Evolutionary conservation across 1,139 yeast genomes (phyloP).

Genomic region (Yamadazyma diospyri): DNA sequence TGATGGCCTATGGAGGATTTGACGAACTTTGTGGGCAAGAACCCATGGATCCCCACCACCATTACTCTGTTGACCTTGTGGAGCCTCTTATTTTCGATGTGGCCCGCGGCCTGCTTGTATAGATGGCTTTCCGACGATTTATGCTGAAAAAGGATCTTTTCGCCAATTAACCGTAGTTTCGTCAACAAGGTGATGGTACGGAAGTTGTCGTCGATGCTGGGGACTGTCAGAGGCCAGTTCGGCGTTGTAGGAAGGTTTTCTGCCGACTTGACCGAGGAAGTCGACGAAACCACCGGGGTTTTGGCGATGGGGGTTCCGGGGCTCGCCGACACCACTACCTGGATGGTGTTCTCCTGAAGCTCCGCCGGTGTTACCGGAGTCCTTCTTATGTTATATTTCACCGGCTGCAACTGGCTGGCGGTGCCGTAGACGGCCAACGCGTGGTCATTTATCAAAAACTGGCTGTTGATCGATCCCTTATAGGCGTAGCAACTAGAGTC

Average conservation of each 20-base stretch:
- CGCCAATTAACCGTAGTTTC: constrained; percentile 33
- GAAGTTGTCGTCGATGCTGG: constrained; percentile 28
- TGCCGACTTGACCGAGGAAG: constrained; percentile 10
- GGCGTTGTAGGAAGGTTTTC: not conserved
- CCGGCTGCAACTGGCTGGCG: constrained; percentile 37
- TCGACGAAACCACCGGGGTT: constrained; percentile 4
- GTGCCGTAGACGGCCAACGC: constrained; percentile 43
- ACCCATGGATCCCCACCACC: constrained; percentile 75
- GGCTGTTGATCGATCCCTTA: constrained; percentile 20
- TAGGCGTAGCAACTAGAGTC: constrained; percentile 37
- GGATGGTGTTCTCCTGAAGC: constrained; percentile 25
- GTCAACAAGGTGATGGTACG: constrained; percentile 40
- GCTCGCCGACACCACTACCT: constrained; percentile 5
- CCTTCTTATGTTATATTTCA: constrained; percentile 30
- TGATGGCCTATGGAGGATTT: constrained; percentile 43
- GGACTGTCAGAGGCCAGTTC: constrained; percentile 13
- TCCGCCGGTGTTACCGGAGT: constrained; percentile 36
- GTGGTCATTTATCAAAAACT: constrained; percentile 18
- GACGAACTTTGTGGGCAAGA: constrained; percentile 74
- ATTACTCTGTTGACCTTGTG: constrained; percentile 30
- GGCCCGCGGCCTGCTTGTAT: constrained; percentile 20
- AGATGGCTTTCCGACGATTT: constrained; percentile 32
- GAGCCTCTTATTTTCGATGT: constrained; percentile 16
- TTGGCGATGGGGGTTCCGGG: not conserved
- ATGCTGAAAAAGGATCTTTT: constrained; percentile 26